A percentile compares a stretch with the other conserved stretches of the same genome.
phyloP scores from a whole-genome alignment of 176 grass and related monocot genomes.

The Carex littledalei region DNA sequence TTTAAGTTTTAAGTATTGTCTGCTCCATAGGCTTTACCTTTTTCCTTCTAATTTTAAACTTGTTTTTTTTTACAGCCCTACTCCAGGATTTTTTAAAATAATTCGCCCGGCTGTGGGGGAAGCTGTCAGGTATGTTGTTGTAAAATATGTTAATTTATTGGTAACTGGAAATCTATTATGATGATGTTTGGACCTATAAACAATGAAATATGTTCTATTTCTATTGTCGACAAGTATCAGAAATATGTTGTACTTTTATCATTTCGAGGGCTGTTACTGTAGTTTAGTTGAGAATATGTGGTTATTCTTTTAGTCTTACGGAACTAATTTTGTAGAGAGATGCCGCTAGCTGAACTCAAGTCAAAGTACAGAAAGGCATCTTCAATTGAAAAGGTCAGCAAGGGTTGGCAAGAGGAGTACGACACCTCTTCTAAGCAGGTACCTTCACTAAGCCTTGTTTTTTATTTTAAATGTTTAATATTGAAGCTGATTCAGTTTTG shows the following conservation, averaged over 20 bases:
- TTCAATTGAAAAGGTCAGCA: slow-evolving; percentile 68
- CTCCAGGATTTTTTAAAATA: slow-evolving; percentile 68
- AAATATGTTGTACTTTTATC: slow-evolving; percentile 11
- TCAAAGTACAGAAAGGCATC: slow-evolving; percentile 89
- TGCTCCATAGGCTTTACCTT: background rate
- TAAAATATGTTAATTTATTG: background rate
- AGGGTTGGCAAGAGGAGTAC: slow-evolving; percentile 87
- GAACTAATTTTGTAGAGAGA: slow-evolving; percentile 63
- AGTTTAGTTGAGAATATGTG: background rate
- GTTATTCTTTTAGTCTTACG: background rate
- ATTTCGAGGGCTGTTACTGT: background rate
- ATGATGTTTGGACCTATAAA: slow-evolving; percentile 23
- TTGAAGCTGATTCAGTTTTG: background rate
- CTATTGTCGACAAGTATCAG: slow-evolving; percentile 17
- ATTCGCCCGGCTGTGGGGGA: slow-evolving; percentile 79
- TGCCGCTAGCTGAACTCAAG: slow-evolving; percentile 70
- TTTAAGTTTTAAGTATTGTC: background rate
- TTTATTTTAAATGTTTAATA: background rate
- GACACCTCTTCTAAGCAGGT: slow-evolving; percentile 90
- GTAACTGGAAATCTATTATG: slow-evolving; percentile 14
- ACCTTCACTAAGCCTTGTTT: background rate
- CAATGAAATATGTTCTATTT: background rate
- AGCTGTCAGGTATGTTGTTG: slow-evolving; percentile 72
- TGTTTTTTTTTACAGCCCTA: slow-evolving; percentile 50
- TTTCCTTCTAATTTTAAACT: background rate